Percentiles rank a stretch among this genome's conserved stretches.
These are phyloP conservation scores for Leishmania braziliensis DNA, from an alignment of 208 protist genomes.

Conservation along the genomic window DNA sequence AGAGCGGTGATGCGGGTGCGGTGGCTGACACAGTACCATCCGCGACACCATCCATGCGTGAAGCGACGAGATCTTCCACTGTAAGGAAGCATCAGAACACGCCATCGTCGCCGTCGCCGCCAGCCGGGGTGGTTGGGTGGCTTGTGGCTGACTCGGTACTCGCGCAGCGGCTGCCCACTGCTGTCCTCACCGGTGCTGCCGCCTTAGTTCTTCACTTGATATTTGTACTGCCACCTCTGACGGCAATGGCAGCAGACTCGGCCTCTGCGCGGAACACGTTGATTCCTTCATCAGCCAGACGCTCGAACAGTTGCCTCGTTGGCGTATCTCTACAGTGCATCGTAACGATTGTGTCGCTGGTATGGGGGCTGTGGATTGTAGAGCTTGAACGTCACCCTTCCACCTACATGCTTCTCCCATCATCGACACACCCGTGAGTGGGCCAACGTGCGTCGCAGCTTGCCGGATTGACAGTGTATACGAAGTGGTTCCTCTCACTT, in stretches of 20 bases:
- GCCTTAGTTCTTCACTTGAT: conserved; percentile 17
- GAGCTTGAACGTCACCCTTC: conserved; percentile 30
- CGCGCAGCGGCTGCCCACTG: conserved; percentile 8
- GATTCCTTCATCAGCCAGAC: conserved; percentile 14
- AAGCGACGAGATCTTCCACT: neutral
- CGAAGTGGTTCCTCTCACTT: neutral
- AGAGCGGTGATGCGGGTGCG: neutral
- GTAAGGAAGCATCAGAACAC: neutral
- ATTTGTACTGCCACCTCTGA: conserved; percentile 18
- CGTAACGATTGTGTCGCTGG: conserved; percentile 46
- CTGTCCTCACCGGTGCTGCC: conserved; percentile 21
- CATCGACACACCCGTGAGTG: neutral
- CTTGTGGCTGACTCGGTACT: conserved; percentile 26
- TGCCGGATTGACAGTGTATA: neutral
- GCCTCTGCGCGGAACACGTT: neutral
- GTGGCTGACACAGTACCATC: neutral
- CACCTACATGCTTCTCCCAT: conserved; percentile 10
- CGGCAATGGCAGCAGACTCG: neutral
- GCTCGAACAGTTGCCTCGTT: conserved; percentile 41
- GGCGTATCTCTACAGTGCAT: conserved; percentile 54
- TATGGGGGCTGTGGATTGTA: conserved; percentile 53
- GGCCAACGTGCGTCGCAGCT: neutral
- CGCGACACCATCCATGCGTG: neutral
- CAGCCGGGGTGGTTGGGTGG: neutral
- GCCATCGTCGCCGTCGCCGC: neutral